phyloP scores from a whole-genome alignment of 305 asterid species.

The Fraxinus latifolia region DNA sequence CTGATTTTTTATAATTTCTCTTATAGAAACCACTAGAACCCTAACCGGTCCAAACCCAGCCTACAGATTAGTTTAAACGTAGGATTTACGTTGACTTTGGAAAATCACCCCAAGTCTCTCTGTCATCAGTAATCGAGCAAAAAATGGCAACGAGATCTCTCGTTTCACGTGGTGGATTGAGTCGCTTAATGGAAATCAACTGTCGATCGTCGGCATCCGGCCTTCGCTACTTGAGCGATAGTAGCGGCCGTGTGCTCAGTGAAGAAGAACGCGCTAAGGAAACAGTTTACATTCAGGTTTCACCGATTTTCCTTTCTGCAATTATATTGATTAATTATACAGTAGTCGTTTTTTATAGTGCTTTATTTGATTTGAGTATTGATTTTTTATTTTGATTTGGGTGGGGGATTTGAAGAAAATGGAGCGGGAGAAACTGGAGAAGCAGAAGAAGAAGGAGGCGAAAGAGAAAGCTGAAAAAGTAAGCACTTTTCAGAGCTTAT shows the following conservation, averaged over 20 bases:
- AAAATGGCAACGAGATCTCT: constrained; percentile 57
- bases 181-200: constrained; percentile 42
- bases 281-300: constrained; percentile 63
- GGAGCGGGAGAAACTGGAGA: constrained; percentile 53
- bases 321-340: not conserved
- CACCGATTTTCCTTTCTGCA: not conserved
- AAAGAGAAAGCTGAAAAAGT: constrained; percentile 46
- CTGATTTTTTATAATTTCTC: too few species aligned
- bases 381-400: not conserved
- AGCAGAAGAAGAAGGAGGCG: constrained; percentile 43
- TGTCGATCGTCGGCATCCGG: constrained; percentile 37
- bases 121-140: not conserved
- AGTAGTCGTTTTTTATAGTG: not conserved
- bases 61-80: not conserved
- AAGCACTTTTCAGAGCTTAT: not conserved
- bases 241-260: constrained; percentile 52
- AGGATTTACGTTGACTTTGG: not conserved
- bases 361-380: not conserved
- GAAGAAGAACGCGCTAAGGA: constrained; percentile 92
- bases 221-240: constrained; percentile 55
- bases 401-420: constrained; percentile 37
- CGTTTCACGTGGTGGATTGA: constrained; percentile 41
- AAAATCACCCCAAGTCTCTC: not conserved
- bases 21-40: too few species aligned
- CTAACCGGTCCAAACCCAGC: not conserved